Base-by-base conservation (phyloP, 805 yeast genomes). In the Lachancea meyersii region DNA sequence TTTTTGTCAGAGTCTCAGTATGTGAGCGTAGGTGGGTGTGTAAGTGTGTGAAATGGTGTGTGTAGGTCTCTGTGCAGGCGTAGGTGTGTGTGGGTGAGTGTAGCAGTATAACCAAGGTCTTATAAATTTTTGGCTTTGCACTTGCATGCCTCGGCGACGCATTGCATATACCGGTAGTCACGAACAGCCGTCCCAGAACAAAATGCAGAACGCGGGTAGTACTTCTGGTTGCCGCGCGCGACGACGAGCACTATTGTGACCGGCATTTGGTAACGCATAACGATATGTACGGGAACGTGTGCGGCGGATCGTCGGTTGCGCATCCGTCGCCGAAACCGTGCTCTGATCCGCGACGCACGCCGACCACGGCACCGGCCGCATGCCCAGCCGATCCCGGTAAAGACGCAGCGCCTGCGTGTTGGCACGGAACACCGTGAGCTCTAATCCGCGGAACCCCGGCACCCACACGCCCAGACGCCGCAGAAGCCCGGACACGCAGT, bases 341-440 rank as follows among this genome's bases (percentile, higher is more conserved):
- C 4, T 14, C 28, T 14, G 28, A 4, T 26, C 28, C 28, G 28
- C 13, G 13, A 4, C 28, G 13, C 13, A 26, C 13, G 28, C 21
- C 13, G 62, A 58, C 38, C 45, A 50, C 1, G 46, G 46, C 1
- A 63, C 53, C 20, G 45, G 27, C 34, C 21, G 35, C 53, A 57
- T 52, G 2, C 54, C 54, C 1, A 55, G 14, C 19, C 37, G 31
- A 3, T 37, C 35, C 22, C 45, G 32, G 45, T 60, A 60, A 40
- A 60, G 48, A 9, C 44, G 38, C 5, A 57, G 40, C 3, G 64
- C 64, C 2, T 31, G 36, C 1, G 22, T 27, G 46, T 60, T 60
- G 26, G 54, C 53, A n/a, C 54, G 41, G 38, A 60, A 60, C 5
- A 60, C 64, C 11, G 64, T 60, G 22, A 60, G 48, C 36, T 52